Evolutionary conservation across 768 basidiomycete genomes (phyloP), one percentile per base, ranked within the genome.

Genomic region (Lactarius pseudohatsudake): DNA sequence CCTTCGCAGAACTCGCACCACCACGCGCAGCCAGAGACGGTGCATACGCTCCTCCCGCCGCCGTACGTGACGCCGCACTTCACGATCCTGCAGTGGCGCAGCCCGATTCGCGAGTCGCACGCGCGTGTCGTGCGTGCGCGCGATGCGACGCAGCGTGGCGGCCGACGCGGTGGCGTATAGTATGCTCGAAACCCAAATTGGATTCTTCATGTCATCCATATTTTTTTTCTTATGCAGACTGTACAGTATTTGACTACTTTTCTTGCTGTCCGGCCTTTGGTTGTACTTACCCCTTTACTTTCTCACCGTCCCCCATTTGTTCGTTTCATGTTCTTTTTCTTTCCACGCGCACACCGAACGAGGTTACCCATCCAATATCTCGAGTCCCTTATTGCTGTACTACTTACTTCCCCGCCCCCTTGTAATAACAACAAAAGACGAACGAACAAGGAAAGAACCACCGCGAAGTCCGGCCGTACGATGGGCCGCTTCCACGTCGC

Each of bases 41-140:
- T 88, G 10, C 91, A 92, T 73, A 84, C 89, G 0, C 79, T 91
- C 20, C 80, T 92, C 28, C 91, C 91, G 0, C 82, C 84, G 3
- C 89, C 90, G 50, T 91, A 91, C 72, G 75, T 90, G 67, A 83
- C 79, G 70, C 84, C 87, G 64, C 91, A 92, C 65, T 78, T 91
- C 74, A 88, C 88, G 22, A 83, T 90, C 57, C 78, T 91, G 38
- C 79, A 82, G 20, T 81, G 86, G 75, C 81, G 87, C 59, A 85
- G 82, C 59, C 89, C 91, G 28, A 77, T 92, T 64, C 80, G 83
- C 71, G 90, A 90, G 74, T 85, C 87, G 28, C 86, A 85, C 71
- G 90, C 91, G 65, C 81, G 88, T 60, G 85, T 90, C 43, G 79
- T 82, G 64, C 76, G 79, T 53, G 88, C 86, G 32, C 66, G 66